phyloP scores from a whole-genome alignment of 768 basidiomycete species.

The Mycena sanguinolenta region DNA sequence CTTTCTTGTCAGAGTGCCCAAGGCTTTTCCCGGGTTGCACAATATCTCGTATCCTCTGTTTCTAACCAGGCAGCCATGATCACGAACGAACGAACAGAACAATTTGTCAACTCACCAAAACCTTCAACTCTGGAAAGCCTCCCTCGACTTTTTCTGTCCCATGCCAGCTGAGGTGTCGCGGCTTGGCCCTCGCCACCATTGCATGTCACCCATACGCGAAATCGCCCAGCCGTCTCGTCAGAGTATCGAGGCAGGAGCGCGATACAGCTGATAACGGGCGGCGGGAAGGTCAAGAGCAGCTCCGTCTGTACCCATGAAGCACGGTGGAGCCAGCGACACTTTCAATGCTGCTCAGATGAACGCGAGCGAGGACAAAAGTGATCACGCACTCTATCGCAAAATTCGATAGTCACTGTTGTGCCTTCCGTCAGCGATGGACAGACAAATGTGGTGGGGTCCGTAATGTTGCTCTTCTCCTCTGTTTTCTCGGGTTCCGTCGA shows the following conservation, averaged over 20 bases:
- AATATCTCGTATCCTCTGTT: conserved; percentile 88
- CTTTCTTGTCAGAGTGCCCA: conserved; percentile 87
- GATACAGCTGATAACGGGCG: conserved; percentile 76
- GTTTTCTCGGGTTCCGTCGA: no score
- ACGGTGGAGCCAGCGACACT: conserved; percentile 81
- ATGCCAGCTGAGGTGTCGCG: conserved; percentile 65
- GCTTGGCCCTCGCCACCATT: conserved; percentile 39
- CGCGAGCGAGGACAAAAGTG: conserved; percentile 3
- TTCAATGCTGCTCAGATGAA: background rate
- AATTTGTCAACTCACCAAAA: conserved; percentile 68
- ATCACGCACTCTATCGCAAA: conserved; percentile 86
- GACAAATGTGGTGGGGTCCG: conserved; percentile 68
- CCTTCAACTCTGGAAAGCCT: conserved; percentile 92
- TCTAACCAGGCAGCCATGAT: conserved; percentile 63
- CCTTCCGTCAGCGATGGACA: conserved; percentile 59
- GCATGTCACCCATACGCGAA: conserved; percentile 87
- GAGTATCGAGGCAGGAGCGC: conserved; percentile 80
- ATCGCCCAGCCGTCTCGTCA: conserved; percentile 90
- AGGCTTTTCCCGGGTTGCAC: conserved; percentile 86
- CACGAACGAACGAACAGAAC: background rate
- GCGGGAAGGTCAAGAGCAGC: conserved; percentile 90
- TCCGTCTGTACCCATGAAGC: conserved; percentile 97
- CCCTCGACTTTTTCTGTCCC: conserved; percentile 95
- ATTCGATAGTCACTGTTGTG: conserved; percentile 87
- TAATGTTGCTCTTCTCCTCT: conserved; percentile 28